Evolutionary conservation across 768 basidiomycete species (phyloP).

Genomic region (Auricularia sp.): DNA sequence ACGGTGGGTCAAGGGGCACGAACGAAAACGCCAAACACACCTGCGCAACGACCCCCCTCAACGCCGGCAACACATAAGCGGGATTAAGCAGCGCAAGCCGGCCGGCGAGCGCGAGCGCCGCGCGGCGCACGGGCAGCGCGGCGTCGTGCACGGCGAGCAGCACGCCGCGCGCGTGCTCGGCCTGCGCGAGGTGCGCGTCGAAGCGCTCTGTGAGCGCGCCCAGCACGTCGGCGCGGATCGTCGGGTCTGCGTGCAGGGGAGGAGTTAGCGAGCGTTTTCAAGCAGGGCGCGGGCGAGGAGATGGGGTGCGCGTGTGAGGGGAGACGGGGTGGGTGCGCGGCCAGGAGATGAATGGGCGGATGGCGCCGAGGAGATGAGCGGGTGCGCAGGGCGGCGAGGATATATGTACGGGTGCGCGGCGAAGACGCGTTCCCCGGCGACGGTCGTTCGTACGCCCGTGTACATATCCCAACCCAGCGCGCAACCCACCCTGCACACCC

Average conservation of each 20-base stretch:
- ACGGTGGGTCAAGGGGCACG: not conserved
- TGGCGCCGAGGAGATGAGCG: no score
- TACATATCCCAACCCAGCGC: no score
- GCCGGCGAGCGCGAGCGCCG: conserved; percentile 86
- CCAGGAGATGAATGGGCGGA: no score
- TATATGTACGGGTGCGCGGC: no score
- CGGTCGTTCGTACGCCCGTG: no score
- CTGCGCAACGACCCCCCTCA: conserved; percentile 71
- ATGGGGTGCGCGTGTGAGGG: not conserved
- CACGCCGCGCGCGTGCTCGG: conserved; percentile 90
- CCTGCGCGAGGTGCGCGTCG: conserved; percentile 93
- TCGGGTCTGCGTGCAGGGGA: conserved; percentile 36
- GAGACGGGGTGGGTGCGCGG: not conserved
- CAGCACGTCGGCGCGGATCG: conserved; percentile 79
- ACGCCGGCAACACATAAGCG: conserved; percentile 97
- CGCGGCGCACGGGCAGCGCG: conserved; percentile 83
- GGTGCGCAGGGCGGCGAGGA: no score
- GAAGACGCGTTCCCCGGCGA: no score
- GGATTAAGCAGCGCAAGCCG: conserved; percentile 83
- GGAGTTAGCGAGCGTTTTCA: conserved; percentile 17
- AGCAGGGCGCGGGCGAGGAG: conserved; percentile 38
- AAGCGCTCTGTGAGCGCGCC: conserved; percentile 83
- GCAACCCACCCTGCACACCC: no score
- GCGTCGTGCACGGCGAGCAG: conserved; percentile 98
- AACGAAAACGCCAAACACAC: not conserved